phyloP scores from a whole-genome alignment of 805 yeast species.

The Ogataea henricii region DNA sequence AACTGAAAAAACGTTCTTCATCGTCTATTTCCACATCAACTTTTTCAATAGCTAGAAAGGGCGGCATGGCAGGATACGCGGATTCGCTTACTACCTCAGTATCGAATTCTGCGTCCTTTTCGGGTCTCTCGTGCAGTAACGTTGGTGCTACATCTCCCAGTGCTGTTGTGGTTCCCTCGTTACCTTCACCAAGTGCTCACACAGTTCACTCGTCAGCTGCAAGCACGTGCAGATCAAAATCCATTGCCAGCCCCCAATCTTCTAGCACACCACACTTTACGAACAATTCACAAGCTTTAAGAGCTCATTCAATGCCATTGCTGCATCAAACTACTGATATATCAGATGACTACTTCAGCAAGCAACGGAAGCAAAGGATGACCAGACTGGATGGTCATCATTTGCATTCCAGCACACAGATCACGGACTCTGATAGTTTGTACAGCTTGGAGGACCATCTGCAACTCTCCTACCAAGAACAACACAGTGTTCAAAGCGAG shows the following conservation, averaged over 20 bases:
- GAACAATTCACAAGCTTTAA: neutral
- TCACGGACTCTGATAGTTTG: constrained; percentile 18
- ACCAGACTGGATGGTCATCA: constrained; percentile 2
- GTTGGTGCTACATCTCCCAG: constrained; percentile 13
- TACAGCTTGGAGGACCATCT: constrained; percentile 18
- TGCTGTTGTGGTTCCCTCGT: constrained; percentile 9
- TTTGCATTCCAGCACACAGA: constrained; percentile 1
- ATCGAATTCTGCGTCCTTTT: constrained; percentile 13
- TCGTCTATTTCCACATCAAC: constrained; percentile 14
- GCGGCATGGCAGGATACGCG: constrained; percentile 4
- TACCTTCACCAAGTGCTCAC: constrained; percentile 6
- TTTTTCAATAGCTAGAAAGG: constrained; percentile 10
- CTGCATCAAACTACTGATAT: constrained; percentile 22
- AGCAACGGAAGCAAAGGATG: constrained; percentile 14
- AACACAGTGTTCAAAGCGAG: constrained; percentile 3
- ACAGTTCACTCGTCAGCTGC: neutral
- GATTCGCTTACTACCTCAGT: constrained; percentile 6
- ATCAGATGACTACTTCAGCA: constrained; percentile 30
- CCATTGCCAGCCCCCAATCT: neutral
- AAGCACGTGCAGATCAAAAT: constrained; percentile 3
- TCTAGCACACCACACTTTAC: neutral
- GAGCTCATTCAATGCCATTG: constrained; percentile 15
- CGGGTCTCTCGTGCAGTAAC: constrained; percentile 7
- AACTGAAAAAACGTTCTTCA: constrained; percentile 15
- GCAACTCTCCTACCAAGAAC: constrained; percentile 7